phyloP scores from a whole-genome alignment of 2,329 filamentous ascomycete species.

The Alternaria consortialis region DNA sequence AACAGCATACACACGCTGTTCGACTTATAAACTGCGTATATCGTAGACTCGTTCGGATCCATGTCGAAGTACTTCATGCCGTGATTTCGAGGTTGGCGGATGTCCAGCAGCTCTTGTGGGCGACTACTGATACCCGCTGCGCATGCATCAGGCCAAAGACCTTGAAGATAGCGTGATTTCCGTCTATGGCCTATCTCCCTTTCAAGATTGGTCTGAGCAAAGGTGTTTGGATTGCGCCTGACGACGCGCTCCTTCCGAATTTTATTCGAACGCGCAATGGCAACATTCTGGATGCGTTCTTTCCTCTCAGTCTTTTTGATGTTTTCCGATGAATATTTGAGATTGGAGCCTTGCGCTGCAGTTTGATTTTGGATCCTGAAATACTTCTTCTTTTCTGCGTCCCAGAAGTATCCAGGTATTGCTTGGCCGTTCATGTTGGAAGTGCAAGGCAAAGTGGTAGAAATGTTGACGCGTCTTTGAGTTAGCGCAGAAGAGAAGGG shows the following conservation, averaged over 20 bases:
- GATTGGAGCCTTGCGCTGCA: slow-evolving; percentile 40
- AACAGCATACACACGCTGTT: slow-evolving; percentile 31
- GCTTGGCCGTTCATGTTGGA: slow-evolving; percentile 50
- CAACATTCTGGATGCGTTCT: slow-evolving; percentile 26
- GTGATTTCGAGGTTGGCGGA: neutral
- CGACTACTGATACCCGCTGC: slow-evolving; percentile 20
- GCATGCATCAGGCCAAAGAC: slow-evolving; percentile 40
- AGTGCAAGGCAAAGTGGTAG: neutral
- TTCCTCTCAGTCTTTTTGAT: slow-evolving; percentile 49
- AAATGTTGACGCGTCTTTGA: neutral
- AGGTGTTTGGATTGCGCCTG: slow-evolving; percentile 25
- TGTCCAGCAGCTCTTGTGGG: slow-evolving; percentile 21
- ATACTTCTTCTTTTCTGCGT: slow-evolving; percentile 60
- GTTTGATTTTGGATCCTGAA: slow-evolving; percentile 56
- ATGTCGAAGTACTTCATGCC: slow-evolving; percentile 39
- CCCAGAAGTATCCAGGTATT: slow-evolving; percentile 61
- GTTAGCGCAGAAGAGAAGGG: neutral
- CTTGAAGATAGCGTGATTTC: slow-evolving; percentile 29
- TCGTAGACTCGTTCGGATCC: slow-evolving; percentile 33
- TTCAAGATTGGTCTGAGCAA: slow-evolving; percentile 31
- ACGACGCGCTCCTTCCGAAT: slow-evolving; percentile 38
- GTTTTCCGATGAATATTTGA: slow-evolving; percentile 55
- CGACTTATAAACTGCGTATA: slow-evolving; percentile 38
- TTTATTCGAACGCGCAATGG: slow-evolving; percentile 17
- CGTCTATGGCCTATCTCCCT: slow-evolving; percentile 39